Evolutionary conservation across 2,329 filamentous ascomycete species (phyloP).

Genomic region (Cercospora sojina): DNA sequence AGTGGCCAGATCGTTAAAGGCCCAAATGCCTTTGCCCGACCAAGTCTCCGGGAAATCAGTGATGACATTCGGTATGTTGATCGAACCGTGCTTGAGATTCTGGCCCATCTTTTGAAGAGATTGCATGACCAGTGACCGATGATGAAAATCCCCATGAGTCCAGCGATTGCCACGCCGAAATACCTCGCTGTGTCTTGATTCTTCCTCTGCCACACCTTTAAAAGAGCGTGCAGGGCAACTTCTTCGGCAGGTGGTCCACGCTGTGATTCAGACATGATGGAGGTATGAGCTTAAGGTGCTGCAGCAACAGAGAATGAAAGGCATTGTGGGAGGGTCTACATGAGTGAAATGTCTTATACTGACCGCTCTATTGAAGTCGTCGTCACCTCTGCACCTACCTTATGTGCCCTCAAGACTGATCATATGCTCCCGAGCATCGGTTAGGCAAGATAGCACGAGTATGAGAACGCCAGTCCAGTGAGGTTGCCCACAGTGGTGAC

Average conservation of each 20-base stretch:
- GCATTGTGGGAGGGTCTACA: not conserved
- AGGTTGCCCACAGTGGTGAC: not conserved
- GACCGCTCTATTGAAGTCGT: slow-evolving; percentile 1
- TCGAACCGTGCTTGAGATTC: slow-evolving; percentile 5
- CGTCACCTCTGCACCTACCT: slow-evolving; percentile 1
- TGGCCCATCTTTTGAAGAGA: slow-evolving; percentile 4
- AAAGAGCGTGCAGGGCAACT: slow-evolving; percentile 15
- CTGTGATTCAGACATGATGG: slow-evolving; percentile 18
- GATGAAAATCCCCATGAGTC: slow-evolving; percentile 20
- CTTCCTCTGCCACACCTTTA: slow-evolving; percentile 20
- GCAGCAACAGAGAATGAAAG: not conserved
- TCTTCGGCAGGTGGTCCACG: slow-evolving; percentile 11
- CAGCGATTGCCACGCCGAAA: slow-evolving; percentile 21
- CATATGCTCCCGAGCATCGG: slow-evolving; percentile 6
- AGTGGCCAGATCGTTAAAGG: slow-evolving; percentile 13
- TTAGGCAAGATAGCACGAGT: slow-evolving; percentile 6
- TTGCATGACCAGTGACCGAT: slow-evolving; percentile 19
- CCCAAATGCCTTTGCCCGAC: slow-evolving; percentile 1
- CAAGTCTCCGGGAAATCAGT: not conserved
- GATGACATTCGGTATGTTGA: not conserved
- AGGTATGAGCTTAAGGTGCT: not conserved
- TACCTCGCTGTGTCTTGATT: slow-evolving; percentile 23
- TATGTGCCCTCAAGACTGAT: not conserved
- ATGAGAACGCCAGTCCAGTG: not conserved
- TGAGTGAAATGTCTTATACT: not conserved